phyloP scores from a whole-genome alignment of 1,139 yeast genomes.

The Meyerozyma guilliermondii region DNA sequence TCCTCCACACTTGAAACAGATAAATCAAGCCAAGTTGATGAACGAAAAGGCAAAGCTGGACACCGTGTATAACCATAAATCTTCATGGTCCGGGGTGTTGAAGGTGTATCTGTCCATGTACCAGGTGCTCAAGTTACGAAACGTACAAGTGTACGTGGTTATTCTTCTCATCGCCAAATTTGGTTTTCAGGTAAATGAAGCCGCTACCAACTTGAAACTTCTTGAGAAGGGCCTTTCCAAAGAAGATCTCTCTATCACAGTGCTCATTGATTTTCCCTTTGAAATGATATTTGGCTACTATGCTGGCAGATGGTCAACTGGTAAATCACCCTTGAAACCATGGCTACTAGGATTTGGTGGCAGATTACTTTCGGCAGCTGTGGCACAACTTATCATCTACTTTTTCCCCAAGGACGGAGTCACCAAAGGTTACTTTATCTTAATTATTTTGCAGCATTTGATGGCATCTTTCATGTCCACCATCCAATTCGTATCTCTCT shows the following conservation, averaged over 20 bases:
- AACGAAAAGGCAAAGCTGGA: conserved; percentile 27
- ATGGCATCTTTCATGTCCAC: conserved; percentile 91
- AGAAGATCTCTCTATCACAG: conserved; percentile 91
- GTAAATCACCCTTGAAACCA: conserved; percentile 67
- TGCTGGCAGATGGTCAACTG: conserved; percentile 92
- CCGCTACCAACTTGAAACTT: conserved; percentile 87
- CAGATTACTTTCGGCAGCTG: conserved; percentile 64
- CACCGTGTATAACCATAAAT: conserved; percentile 17
- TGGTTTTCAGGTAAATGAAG: conserved; percentile 94
- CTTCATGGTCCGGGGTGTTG: conserved; percentile 22
- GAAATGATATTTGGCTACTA: conserved; percentile 93
- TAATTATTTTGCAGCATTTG: conserved; percentile 77
- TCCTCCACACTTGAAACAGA: conserved; percentile 45
- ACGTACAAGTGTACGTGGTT: conserved; percentile 68
- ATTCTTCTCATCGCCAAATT: conserved; percentile 78
- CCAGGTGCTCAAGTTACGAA: conserved; percentile 67
- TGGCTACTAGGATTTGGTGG: conserved; percentile 93
- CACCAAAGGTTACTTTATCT: conserved; percentile 46
- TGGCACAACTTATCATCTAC: conserved; percentile 72
- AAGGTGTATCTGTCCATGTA: conserved; percentile 73
- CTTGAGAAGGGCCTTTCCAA: conserved; percentile 91
- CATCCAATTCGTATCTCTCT: conserved; percentile 87
- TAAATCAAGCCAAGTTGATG: conserved; percentile 35
- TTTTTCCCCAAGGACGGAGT: conserved; percentile 60
- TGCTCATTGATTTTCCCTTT: conserved; percentile 90